These are phyloP conservation scores for Sarocladium oryzae DNA, from an alignment of 2,329 filamentous ascomycete species.

Conservation along the genomic window DNA sequence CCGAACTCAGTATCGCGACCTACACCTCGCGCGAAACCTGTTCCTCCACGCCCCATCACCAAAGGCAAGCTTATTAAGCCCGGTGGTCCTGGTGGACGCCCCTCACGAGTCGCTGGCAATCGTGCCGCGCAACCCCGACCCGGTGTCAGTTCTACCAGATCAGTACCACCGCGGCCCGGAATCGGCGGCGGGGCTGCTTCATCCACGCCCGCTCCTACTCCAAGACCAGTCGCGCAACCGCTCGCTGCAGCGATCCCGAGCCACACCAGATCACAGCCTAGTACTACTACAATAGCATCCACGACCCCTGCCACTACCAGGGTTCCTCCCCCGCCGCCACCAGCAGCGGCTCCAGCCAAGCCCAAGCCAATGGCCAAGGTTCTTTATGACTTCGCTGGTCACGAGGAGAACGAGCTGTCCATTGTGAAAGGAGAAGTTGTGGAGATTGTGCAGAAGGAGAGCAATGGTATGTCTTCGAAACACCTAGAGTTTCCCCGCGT, in stretches of 20 bases:
- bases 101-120: constrained; percentile 59
- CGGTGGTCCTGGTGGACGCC: constrained; percentile 76
- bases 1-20: constrained; percentile 76
- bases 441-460: constrained; percentile 88
- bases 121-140: constrained; percentile 39
- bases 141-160: constrained; percentile 24
- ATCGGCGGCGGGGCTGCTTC: constrained; percentile 20
- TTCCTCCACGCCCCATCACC: constrained; percentile 85
- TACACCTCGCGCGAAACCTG: constrained; percentile 79
- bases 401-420: constrained; percentile 78
- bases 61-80: constrained; percentile 88
- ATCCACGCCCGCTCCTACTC: constrained; percentile 13
- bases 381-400: constrained; percentile 84
- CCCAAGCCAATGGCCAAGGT: constrained; percentile 81
- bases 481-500: background rate
- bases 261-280: constrained; percentile 41
- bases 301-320: constrained; percentile 31
- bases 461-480: constrained; percentile 65
- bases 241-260: constrained; percentile 27
- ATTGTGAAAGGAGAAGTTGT: constrained; percentile 75
- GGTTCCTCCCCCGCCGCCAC: constrained; percentile 59
- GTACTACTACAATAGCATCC: constrained; percentile 41
- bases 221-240: constrained; percentile 20
- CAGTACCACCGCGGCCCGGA: constrained; percentile 28
- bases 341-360: constrained; percentile 48